Evolutionary conservation across 2,329 filamentous ascomycete species (phyloP), one percentile per base, ranked within the genome.

Genomic region (Diplodia mutila): DNA sequence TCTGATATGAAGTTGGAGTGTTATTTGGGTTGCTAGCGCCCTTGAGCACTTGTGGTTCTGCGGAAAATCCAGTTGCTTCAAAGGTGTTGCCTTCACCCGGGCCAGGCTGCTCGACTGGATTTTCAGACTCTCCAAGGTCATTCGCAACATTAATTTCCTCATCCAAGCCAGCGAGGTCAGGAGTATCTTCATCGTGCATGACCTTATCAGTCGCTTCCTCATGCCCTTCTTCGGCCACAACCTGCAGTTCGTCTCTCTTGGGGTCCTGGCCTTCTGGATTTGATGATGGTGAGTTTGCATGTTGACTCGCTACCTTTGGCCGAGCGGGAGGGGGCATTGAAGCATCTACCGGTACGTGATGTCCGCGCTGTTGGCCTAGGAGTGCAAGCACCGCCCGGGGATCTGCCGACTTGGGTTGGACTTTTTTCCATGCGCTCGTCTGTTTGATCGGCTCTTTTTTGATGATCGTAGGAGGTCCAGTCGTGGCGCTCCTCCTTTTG

Each of bases 1-100:
- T 7, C 49, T 63, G 59, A 29, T 65, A 53, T 27, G 61, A 65
- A 4, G 61, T 65, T 4, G 61, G 61, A 5, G 49, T 49, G 11
- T 52, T 27, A 23, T 46, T 46, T n/a, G 18, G 18, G 42, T 21
- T 9, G 42, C 8, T 14, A 46, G 42, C 18, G n/a, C 42, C 42
- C 21, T 46, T 46, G n/a, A 9, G n/a, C 8, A 21, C 18, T 21
- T 46, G 42, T 11, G 3, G 7, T 8, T 46, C 42, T n/a, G 18
- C 42, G 42, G 42, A 46, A 7, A 46, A 9, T 11, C 18, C n/a
- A 9, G 18, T n/a, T n/a, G 16, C n/a, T 21, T 21, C 2, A 18
- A 8, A n/a, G 3, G 42, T 8, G n/a, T 11, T 21, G 18, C 42
- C 11, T 11, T 46, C 14, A 46, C n/a, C 42, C 18, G n/a, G n/a